phyloP scores from a whole-genome alignment of 305 asterid genomes.

The Fraxinus baroniana region DNA sequence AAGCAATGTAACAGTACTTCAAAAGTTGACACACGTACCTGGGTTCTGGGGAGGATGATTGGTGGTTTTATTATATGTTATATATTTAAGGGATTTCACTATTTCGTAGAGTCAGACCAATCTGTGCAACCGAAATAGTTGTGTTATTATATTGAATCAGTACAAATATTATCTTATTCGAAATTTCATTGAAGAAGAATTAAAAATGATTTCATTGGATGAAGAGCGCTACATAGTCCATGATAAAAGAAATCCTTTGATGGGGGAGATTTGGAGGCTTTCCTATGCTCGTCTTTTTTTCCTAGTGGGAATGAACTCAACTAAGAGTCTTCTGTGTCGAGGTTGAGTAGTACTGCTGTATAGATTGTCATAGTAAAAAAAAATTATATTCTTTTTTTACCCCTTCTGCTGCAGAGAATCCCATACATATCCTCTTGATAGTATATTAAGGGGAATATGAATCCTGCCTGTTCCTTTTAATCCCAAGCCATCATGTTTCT shows the following conservation, averaged over 20 bases:
- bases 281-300: neutral
- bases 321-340: neutral
- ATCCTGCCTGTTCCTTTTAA: neutral
- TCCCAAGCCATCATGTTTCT: neutral
- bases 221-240: neutral
- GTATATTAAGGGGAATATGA: neutral
- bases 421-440: neutral
- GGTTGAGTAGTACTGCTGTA: slow-evolving; percentile 8
- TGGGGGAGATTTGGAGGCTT: slow-evolving; percentile 10
- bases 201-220: neutral
- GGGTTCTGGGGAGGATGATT: neutral
- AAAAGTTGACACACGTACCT: slow-evolving; percentile 17
- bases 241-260: neutral
- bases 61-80: slow-evolving; percentile 4
- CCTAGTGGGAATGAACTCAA: slow-evolving; percentile 9
- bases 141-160: neutral
- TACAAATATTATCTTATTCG: neutral
- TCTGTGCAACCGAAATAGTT: neutral
- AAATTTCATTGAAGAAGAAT: neutral
- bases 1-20: slow-evolving; percentile 27
- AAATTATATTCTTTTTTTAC: neutral
- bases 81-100: slow-evolving; percentile 21
- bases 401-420: slow-evolving; percentile 4
- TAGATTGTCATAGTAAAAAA: neutral
- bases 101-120: neutral